Conservation (phyloP, 768 basidiomycete genomes). For the Leccinum longicurvipes region DNA sequence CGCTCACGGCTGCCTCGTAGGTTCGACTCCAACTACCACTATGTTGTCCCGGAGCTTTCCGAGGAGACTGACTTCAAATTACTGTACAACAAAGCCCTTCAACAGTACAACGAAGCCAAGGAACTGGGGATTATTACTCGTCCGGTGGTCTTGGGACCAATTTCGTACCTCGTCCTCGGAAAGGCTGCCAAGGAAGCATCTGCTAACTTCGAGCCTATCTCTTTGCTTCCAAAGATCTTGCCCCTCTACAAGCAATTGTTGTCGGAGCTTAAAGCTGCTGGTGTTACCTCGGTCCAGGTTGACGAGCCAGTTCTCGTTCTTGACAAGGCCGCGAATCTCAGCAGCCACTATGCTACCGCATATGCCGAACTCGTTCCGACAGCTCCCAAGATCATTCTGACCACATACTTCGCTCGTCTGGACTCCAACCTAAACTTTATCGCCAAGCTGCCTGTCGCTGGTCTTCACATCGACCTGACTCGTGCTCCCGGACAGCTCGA, state of each 20-base stretch:
- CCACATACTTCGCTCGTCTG: conserved; percentile 96
- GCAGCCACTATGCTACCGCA: conserved; percentile 74
- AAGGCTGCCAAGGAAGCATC: conserved; percentile 85
- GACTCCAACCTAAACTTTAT: conserved; percentile 87
- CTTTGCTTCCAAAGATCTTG: conserved; percentile 83
- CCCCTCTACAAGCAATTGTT: conserved; percentile 91
- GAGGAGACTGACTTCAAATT: conserved; percentile 91
- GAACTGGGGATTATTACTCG: conserved; percentile 85
- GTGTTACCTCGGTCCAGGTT: conserved; percentile 92
- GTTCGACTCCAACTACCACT: conserved; percentile 99
- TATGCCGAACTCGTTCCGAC: conserved; percentile 80
- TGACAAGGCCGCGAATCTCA: conserved; percentile 73
- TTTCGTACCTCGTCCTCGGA: conserved; percentile 92
- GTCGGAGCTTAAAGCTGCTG: conserved; percentile 85
- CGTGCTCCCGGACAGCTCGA: conserved; percentile 91
- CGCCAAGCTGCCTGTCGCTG: conserved; percentile 87
- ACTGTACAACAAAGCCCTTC: conserved; percentile 91
- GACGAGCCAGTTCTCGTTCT: conserved; percentile 97
- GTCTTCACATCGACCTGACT: conserved; percentile 95
- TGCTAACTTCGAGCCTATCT: conserved; percentile 85
- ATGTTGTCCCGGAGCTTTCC: conserved; percentile 94
- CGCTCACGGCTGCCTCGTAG: conserved; percentile 36
- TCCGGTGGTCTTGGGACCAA: conserved; percentile 92
- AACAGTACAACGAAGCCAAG: conserved; percentile 94
- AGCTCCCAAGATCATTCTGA: conserved; percentile 88